Base-by-base conservation (phyloP, 306 rosid genomes). In the Acacia acuminata region DNA sequence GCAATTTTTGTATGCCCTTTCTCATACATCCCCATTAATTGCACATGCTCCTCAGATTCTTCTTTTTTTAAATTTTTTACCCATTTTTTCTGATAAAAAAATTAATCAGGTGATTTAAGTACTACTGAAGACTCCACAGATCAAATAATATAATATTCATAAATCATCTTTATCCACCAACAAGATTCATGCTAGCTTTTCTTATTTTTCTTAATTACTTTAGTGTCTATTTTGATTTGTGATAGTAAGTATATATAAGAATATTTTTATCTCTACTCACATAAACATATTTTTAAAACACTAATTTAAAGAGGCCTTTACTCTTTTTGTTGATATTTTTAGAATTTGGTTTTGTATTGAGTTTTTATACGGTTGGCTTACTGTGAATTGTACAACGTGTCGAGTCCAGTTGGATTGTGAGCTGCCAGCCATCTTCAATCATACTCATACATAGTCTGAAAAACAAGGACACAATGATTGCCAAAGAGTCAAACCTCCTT, bases 31-130 rank as follows among this genome's bases (percentile, higher is more conserved):
- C 80, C 47, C 71, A 71, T 79, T 66, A 2, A 73, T 38, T 73
- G 80, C 72, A 83, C 83, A 73, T 83, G 80, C 10, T 24, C 34
- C 24, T 50, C 56, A 47, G 19, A 47, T 5, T 47, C 53, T 47
- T 47, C 17, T 47, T 47, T 10, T 47, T 10, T 47, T 13, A 13
- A 47, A 47, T 4, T 47, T 13, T 47, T 15, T 47, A 47, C 53
- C 3, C 53, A 47, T 47, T 47, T 47, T 47, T 47, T 47, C 15
- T 10, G 13, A 47, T 47, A 11, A 47, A 4, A 47, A 47, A 47
- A 50, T 15, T 50, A 50, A 43, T 43, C 3, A 10, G 6, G 56
- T 50, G 56, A 1, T 16, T 50, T 5, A 43, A 43, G 47, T 10
- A 50, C 19, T 50, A 50, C 56, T 50, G 20, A 16, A 50, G 5